Conservation (phyloP, 31 red algal genomes). For the Odonthalia washingtoniensis region DNA sequence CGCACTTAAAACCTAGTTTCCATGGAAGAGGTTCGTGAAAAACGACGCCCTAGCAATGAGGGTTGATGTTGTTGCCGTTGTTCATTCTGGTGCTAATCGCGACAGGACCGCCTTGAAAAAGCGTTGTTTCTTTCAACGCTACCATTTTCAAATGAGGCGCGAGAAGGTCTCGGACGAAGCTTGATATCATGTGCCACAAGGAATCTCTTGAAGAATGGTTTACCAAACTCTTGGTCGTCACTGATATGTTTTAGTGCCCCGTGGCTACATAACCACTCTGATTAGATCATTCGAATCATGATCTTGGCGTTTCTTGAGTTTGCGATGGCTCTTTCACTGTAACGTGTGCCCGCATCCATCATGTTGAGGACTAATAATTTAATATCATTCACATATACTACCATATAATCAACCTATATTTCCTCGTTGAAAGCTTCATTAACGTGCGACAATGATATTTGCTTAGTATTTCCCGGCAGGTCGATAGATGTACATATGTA, state of each 20-base stretch:
- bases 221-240: background rate
- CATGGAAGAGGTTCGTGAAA: conserved; percentile 29
- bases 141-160: background rate
- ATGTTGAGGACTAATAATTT: background rate
- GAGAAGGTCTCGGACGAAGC: background rate
- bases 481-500: too few relatives aligned
- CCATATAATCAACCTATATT: background rate
- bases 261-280: background rate
- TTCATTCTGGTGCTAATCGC: background rate
- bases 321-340: background rate
- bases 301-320: background rate
- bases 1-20: conserved; percentile 16
- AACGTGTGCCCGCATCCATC: background rate
- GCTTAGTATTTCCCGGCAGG: too few relatives aligned
- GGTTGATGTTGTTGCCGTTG: conserved; percentile 1
- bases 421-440: background rate
- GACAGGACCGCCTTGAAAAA: conserved; percentile 19
- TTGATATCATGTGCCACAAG: background rate
- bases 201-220: background rate
- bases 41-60: background rate
- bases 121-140: conserved; percentile 40
- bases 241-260: background rate
- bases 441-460: too few relatives aligned
- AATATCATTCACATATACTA: background rate
- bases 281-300: background rate